Conservation (phyloP, 169 alveolate genomes). For the Neospora caninum region DNA sequence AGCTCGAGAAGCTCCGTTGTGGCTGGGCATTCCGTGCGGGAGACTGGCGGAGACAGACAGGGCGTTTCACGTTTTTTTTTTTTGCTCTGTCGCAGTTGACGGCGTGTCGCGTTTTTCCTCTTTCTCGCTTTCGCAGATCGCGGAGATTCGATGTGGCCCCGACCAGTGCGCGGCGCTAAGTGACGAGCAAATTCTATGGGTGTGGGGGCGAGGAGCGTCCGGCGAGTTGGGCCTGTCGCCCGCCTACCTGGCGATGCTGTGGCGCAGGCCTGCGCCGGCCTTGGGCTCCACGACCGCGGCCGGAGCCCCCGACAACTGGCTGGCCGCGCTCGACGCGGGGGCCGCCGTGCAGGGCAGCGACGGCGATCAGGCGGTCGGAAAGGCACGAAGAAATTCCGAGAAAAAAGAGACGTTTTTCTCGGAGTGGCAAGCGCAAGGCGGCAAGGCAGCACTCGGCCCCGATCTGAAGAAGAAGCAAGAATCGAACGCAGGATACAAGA, state of each 20-base stretch:
- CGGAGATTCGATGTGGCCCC: slow-evolving; percentile 19
- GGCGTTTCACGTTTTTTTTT: too few species aligned
- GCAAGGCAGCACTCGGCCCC: background rate
- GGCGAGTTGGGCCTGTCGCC: slow-evolving; percentile 14
- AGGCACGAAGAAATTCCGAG: background rate
- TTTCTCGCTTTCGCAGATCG: background rate
- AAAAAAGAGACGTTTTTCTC: background rate
- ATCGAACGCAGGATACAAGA: background rate
- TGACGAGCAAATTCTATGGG: background rate
- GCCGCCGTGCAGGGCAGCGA: background rate
- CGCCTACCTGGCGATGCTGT: slow-evolving; percentile 11
- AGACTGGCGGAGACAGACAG: too few species aligned
- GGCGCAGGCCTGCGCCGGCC: background rate
- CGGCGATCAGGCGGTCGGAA: background rate
- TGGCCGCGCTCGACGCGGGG: background rate
- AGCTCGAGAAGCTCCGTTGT: background rate
- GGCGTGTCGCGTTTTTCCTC: too few species aligned
- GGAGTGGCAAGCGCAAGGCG: background rate
- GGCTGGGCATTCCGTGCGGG: too few species aligned
- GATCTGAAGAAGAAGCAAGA: background rate
- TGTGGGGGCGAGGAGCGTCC: background rate
- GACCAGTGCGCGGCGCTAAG: slow-evolving; percentile 4
- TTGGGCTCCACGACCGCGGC: background rate
- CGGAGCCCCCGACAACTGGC: background rate
- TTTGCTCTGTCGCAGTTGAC: too few species aligned